Percentiles rank a stretch among this genome's conserved stretches.
Evolutionary conservation across 2,329 filamentous ascomycete species (phyloP).

Genomic region (Rutstroemia sp.): DNA sequence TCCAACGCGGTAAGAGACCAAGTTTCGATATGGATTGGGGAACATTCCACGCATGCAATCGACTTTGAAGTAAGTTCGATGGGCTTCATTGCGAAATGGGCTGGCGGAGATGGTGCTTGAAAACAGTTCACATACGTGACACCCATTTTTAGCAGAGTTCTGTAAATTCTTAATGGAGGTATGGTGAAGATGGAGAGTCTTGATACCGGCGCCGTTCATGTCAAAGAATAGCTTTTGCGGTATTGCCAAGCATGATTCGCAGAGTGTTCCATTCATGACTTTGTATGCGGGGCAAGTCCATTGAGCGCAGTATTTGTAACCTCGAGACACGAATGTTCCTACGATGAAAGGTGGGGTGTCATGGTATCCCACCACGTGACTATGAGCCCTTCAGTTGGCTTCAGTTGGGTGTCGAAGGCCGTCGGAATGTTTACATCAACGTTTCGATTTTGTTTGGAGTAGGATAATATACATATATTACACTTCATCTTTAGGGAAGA

Average conservation of each 20-base stretch:
- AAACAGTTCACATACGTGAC: slow-evolving; percentile 8
- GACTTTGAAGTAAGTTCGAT: slow-evolving; percentile 4
- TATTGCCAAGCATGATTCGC: background rate
- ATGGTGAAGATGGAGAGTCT: slow-evolving; percentile 9
- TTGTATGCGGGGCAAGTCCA: background rate
- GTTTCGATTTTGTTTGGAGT: too few species aligned
- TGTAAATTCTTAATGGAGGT: slow-evolving; percentile 8
- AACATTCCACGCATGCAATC: background rate
- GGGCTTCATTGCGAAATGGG: background rate
- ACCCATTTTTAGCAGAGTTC: slow-evolving; percentile 4
- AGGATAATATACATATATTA: too few species aligned
- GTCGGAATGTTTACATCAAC: too few species aligned
- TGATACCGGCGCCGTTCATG: background rate
- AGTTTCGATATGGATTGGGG: background rate
- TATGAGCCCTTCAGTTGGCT: too few species aligned
- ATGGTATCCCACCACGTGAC: too few species aligned
- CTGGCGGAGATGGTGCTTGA: background rate
- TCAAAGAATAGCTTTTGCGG: background rate
- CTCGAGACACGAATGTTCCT: too few species aligned
- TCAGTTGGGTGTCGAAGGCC: too few species aligned
- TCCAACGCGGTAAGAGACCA: slow-evolving; percentile 9
- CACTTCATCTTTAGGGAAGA: too few species aligned
- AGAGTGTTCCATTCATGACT: background rate
- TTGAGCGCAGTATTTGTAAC: background rate
- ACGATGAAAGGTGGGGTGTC: too few species aligned